These are phyloP conservation scores for Kregervanrija pseudodelftensis DNA, from an alignment of 805 yeast species.

Conservation along the genomic window DNA sequence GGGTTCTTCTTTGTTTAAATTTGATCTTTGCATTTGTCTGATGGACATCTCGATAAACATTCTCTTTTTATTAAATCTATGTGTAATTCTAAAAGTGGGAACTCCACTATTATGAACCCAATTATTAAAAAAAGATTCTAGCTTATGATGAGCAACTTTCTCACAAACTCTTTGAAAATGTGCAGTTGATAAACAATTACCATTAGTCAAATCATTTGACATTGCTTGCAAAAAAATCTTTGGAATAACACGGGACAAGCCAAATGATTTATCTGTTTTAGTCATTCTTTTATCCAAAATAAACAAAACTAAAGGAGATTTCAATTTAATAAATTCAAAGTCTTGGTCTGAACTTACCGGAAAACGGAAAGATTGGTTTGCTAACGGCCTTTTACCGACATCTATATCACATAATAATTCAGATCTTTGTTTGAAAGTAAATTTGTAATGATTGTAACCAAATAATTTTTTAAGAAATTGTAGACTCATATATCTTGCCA, in stretches of 20 bases:
- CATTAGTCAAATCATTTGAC: conserved; percentile 85
- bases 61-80: conserved; percentile 86
- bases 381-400: conserved; percentile 75
- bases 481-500: conserved; percentile 74
- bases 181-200: conserved; percentile 63
- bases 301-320: conserved; percentile 79
- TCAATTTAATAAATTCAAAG: conserved; percentile 61
- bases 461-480: conserved; percentile 62
- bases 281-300: conserved; percentile 91
- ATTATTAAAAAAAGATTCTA: conserved; percentile 80
- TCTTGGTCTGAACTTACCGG: conserved; percentile 57
- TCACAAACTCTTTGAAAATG: conserved; percentile 95
- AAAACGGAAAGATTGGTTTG: conserved; percentile 54
- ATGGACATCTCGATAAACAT: conserved; percentile 93
- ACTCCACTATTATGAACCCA: conserved; percentile 90
- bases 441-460: conserved; percentile 81
- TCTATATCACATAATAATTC: conserved; percentile 69
- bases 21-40: conserved; percentile 76
- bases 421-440: conserved; percentile 54
- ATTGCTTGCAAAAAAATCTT: conserved; percentile 88
- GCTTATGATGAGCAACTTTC: conserved; percentile 78
- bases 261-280: conserved; percentile 90
- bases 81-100: conserved; percentile 84
- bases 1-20: conserved; percentile 12
- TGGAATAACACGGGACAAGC: conserved; percentile 84